Evolutionary conservation across 768 basidiomycete genomes (phyloP), one percentile per base, ranked within the genome.

Genomic region (Coprinopsis strossmayeri): DNA sequence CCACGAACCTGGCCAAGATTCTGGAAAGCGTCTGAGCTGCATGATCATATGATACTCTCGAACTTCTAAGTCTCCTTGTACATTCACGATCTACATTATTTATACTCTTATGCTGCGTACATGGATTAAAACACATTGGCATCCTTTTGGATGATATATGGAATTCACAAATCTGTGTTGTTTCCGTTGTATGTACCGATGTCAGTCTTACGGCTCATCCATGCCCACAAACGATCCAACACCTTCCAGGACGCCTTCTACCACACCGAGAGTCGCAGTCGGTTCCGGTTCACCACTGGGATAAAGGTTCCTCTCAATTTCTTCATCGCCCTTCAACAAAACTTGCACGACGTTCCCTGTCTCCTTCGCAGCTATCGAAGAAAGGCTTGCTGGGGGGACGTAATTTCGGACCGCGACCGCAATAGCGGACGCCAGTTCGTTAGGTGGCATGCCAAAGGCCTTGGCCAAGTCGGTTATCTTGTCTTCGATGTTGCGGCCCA

Each of bases 401-500:
- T 80, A 62, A 25, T 79, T 69, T 53, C 72, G 70, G 25, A 83
- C 78, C 0, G 78, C 81, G 41, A 67, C 70, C 0, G 79, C 81
- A 41, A 87, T 79, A 0, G 84, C 86, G 15, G 68, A 70, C 2
- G 85, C 83, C 1, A 88, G 65, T 30, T 83, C 78, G 34, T 67
- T 64, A 13, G 80, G 69, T 0, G 78, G 73, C 57, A 87, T 74
- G 1, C 83, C 86, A 25, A 88, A 66, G 26, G 74, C 78, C 5
- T 66, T 64, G 10, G 85, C 86, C 10, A 88, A 69, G 12, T 71
- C 77, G 44, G 77, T 74, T 46, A 87, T 76, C 28, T 71, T 69
- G 3, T 70, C 67, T 56, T 86, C 82, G 34, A 87, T 68, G 3
- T 30, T 30, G 15, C 34, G 37, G 20, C 53, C 26, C 25, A 50